Conservation (phyloP, 192 early-diverging fungal species). For the Polychytrium aggregatum region DNA sequence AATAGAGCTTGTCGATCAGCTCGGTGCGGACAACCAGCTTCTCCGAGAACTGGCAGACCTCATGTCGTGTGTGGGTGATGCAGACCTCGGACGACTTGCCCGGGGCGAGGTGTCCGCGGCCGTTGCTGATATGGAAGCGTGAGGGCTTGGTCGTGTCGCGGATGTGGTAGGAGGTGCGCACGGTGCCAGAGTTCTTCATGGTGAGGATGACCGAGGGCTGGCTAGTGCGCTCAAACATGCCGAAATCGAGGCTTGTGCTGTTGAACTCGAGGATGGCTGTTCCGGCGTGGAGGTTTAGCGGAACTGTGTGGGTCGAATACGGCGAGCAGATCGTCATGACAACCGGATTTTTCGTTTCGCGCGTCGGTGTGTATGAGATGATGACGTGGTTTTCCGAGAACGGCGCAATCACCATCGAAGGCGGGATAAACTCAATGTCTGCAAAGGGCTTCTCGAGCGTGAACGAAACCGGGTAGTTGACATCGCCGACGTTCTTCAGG, state of each 20-base stretch:
- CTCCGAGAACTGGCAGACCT: constrained; percentile 40
- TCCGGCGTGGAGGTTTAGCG: constrained; percentile 44
- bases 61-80: constrained; percentile 34
- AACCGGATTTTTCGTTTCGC: constrained; percentile 32
- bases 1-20: constrained; percentile 40
- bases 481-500: constrained; percentile 56
- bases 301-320: constrained; percentile 44
- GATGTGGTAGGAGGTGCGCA: constrained; percentile 39
- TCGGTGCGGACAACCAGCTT: constrained; percentile 39
- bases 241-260: constrained; percentile 37
- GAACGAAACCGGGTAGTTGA: constrained; percentile 54
- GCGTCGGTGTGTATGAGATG: constrained; percentile 38
- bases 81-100: constrained; percentile 25
- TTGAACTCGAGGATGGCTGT: constrained; percentile 39
- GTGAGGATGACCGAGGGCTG: constrained; percentile 26
- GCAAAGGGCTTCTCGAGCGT: constrained; percentile 40
- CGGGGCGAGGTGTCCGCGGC: constrained; percentile 33
- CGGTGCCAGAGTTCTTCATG: constrained; percentile 41
- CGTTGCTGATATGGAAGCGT: constrained; percentile 35
- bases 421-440: constrained; percentile 38
- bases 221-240: constrained; percentile 49
- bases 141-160: constrained; percentile 35
- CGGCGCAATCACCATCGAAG: constrained; percentile 41
- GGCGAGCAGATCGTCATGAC: constrained; percentile 43
- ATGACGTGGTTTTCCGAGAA: constrained; percentile 40